Conservation (phyloP, 805 yeast genomes). For the Cyberlindnera saturnus region DNA sequence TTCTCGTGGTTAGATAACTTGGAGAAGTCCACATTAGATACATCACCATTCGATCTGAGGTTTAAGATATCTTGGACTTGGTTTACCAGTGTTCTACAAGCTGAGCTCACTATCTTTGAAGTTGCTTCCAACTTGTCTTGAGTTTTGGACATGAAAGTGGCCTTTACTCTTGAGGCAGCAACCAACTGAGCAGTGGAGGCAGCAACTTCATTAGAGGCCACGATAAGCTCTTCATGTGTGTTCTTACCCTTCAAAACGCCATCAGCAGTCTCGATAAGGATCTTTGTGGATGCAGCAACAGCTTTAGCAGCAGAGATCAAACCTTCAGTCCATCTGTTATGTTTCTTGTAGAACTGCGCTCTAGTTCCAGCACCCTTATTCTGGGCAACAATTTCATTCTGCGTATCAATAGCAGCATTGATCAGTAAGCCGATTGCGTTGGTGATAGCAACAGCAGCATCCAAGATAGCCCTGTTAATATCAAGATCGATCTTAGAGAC, state of each 20-base stretch:
- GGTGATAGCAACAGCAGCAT: conserved; percentile 76
- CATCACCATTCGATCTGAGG: conserved; percentile 25
- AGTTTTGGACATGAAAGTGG: conserved; percentile 66
- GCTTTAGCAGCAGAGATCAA: conserved; percentile 84
- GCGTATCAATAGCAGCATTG: conserved; percentile 72
- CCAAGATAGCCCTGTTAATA: conserved; percentile 68
- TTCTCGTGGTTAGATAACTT: conserved; percentile 71
- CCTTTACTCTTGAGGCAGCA: conserved; percentile 85
- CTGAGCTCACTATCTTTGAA: conserved; percentile 62
- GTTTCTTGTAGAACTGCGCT: conserved; percentile 77
- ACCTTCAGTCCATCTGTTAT: conserved; percentile 92
- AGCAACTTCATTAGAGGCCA: conserved; percentile 87
- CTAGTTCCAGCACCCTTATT: conserved; percentile 61
- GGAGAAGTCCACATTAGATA: conserved; percentile 54
- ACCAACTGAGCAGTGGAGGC: conserved; percentile 90
- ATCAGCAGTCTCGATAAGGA: conserved; percentile 81
- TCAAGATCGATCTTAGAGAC: conserved; percentile 53
- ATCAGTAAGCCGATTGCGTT: conserved; percentile 70
- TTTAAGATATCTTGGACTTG: conserved; percentile 60
- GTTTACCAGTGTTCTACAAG: conserved; percentile 66
- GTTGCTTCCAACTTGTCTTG: conserved; percentile 70
- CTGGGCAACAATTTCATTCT: conserved; percentile 69
- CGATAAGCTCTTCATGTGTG: conserved; percentile 77
- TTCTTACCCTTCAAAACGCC: conserved; percentile 63
- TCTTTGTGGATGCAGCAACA: conserved; percentile 76